Conservation (phyloP, 768 basidiomycete species). For the Hortiboletus campestris region DNA sequence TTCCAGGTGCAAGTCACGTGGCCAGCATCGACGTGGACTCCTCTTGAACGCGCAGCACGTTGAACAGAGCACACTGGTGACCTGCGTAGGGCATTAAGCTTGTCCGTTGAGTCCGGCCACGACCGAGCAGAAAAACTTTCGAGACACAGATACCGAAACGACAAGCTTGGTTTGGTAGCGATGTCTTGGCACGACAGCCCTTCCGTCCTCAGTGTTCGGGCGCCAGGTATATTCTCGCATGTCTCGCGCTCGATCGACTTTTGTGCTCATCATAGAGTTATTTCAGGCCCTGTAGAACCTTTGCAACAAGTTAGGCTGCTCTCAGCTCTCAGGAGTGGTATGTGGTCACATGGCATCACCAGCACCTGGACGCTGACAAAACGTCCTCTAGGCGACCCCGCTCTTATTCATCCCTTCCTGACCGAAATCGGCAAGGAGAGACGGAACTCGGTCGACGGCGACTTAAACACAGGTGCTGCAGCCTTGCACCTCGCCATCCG, state of each 20-base stretch:
- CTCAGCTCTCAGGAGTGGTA: slow-evolving; percentile 60
- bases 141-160: neutral
- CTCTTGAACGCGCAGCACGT: slow-evolving; percentile 1
- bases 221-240: slow-evolving; percentile 11
- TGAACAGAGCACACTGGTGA: neutral
- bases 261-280: slow-evolving; percentile 2
- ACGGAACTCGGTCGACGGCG: slow-evolving; percentile 45
- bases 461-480: slow-evolving; percentile 66
- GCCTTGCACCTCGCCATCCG: slow-evolving; percentile 82
- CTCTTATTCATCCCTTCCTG: slow-evolving; percentile 80
- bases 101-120: neutral
- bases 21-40: neutral
- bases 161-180: neutral
- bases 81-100: neutral
- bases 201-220: slow-evolving; percentile 20
- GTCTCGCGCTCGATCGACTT: neutral
- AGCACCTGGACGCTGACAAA: neutral
- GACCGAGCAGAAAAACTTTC: neutral
- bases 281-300: slow-evolving; percentile 36
- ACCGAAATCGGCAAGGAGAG: slow-evolving; percentile 69
- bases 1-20: slow-evolving; percentile 15
- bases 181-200: slow-evolving; percentile 20
- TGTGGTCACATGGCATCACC: slow-evolving; percentile 14
- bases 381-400: slow-evolving; percentile 58
- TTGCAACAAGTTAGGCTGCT: slow-evolving; percentile 65